phyloP scores from a whole-genome alignment of 306 rosid species.

The Argentina anserina region DNA sequence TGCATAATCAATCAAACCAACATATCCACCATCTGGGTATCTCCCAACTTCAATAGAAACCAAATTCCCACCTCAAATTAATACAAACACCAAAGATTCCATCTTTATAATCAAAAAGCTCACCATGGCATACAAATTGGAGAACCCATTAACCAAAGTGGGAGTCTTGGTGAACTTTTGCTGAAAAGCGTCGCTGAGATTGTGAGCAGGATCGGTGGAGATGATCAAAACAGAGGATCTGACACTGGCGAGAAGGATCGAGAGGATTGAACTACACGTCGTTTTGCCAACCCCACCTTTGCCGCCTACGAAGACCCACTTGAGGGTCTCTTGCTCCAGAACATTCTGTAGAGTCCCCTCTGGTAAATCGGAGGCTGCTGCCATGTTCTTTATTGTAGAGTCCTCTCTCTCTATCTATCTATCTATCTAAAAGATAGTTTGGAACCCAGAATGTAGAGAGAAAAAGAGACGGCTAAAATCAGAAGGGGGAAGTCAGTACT shows the following conservation, averaged over 20 bases:
- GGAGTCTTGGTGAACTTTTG: conserved; percentile 89
- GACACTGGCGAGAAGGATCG: conserved; percentile 75
- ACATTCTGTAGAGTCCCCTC: conserved; percentile 81
- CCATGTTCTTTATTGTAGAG: conserved; percentile 21
- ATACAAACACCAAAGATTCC: background rate
- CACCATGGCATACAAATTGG: conserved; percentile 95
- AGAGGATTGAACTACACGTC: conserved; percentile 86
- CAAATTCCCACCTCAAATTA: conserved; percentile 1
- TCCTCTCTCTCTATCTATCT: conserved; percentile 16
- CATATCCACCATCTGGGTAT: conserved; percentile 13
- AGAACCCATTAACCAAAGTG: conserved; percentile 83
- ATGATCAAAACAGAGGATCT: conserved; percentile 86
- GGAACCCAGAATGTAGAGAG: conserved; percentile 16
- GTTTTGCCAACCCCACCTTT: conserved; percentile 98
- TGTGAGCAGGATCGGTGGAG: conserved; percentile 99
- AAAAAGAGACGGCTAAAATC: background rate
- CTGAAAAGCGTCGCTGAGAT: conserved; percentile 97
- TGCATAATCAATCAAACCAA: background rate
- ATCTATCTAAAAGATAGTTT: background rate
- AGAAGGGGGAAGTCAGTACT: background rate
- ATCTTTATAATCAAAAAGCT: background rate
- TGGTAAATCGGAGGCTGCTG: conserved; percentile 33
- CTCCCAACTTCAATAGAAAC: conserved; percentile 16
- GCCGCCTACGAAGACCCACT: conserved; percentile 98
- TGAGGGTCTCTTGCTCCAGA: conserved; percentile 73